Base-by-base conservation (phyloP, 2,329 filamentous ascomycete species). In the Claviceps humidiphila region DNA sequence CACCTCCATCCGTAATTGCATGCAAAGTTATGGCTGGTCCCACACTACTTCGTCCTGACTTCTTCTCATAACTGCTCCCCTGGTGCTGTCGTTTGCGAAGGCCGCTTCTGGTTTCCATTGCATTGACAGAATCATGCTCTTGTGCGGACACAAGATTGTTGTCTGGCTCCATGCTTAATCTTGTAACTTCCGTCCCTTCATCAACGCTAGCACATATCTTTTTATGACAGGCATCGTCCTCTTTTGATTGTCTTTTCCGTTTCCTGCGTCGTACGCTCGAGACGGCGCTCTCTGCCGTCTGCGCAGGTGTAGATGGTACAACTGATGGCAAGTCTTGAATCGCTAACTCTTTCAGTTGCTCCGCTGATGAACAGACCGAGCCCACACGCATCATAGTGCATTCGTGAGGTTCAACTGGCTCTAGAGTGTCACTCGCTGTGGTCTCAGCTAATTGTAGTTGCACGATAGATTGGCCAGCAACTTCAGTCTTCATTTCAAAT, bases 171-270 rank as follows among this genome's bases (percentile, higher is more conserved):
- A 20, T 17, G 3, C 24, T n/a, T 13, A 16, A 13, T 22, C 24
- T 17, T 42, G 37, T 8, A 43, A 40, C 45, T 11, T 49, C 44
- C n/a, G n/a, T n/a, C 14, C 26, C 7, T 46, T 46, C 37, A n/a
- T 38, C 26, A 2, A 59, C 59, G 38, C 48, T 47, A 3, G 63
- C 60, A 17, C 62, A 61, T 55, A 58, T 61, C 56, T 58, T 65
- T 55, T 68, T 68, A 30, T 56, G 58, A n/a, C 58, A 59, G 38
- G 48, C 49, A 47, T 63, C 62, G 7, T 55, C 47, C 17, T 6
- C 14, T 54, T 56, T 50, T 42, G 58, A 24, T 54, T 61, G 64
- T 50, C 64, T 63, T 59, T 68, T 68, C 39, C 59, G 61, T 53
- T 60, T 63, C 44, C 48, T 30, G 44, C 39, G 26, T 42, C 48